Conservation (phyloP, 805 yeast genomes). For the Wickerhamomyces mucosus region DNA sequence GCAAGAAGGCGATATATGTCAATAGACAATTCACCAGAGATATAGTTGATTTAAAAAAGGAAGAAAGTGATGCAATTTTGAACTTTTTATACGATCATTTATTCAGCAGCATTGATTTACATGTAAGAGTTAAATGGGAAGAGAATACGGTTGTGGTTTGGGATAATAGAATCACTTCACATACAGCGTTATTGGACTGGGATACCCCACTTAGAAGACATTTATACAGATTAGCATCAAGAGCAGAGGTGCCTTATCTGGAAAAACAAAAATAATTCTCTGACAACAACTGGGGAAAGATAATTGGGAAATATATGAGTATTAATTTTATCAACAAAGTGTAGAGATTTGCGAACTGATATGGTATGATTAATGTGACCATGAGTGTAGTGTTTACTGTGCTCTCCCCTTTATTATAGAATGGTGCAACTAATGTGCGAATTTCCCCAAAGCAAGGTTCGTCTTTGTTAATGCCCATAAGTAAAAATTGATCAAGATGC, state of each 20-base stretch:
- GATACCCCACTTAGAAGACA: conserved; percentile 50
- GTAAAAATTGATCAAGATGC: too few relatives aligned
- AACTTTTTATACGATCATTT: conserved; percentile 43
- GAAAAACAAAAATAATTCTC: too few relatives aligned
- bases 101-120: conserved; percentile 39
- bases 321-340: too few relatives aligned
- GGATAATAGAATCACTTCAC: conserved; percentile 59
- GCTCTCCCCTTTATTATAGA: too few relatives aligned
- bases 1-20: conserved; percentile 41
- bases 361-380: too few relatives aligned
- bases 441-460: too few relatives aligned
- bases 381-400: too few relatives aligned
- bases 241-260: conserved; percentile 53
- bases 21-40: conserved; percentile 47
- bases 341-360: too few relatives aligned
- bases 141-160: conserved; percentile 53
- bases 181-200: conserved; percentile 59
- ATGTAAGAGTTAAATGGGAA: conserved; percentile 55
- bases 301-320: too few relatives aligned
- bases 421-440: too few relatives aligned
- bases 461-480: too few relatives aligned
- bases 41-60: conserved; percentile 56
- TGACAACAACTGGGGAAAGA: too few relatives aligned
- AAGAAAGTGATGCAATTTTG: conserved; percentile 49
- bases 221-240: conserved; percentile 53